Base-by-base conservation (phyloP, 257 asterid species). In the Verbena officinalis region DNA sequence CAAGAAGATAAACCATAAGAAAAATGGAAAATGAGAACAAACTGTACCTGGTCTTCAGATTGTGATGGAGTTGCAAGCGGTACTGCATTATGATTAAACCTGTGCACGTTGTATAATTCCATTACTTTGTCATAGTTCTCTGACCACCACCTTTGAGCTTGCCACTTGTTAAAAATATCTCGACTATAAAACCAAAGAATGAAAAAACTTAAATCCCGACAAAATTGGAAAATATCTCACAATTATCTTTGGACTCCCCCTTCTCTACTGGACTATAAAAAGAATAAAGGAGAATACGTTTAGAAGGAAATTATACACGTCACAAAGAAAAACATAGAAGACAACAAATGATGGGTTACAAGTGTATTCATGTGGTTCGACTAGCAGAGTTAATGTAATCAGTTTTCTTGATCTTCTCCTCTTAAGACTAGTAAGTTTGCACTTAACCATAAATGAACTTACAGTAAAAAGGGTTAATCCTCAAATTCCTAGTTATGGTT, bases 141-240 rank as follows among this genome's bases (percentile, higher is more conserved):
- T 1, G 83, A 84, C 98, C 98, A 92, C 98, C 98, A 92, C 49
- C 72, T 64, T 71, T 92, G 98, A 67, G 97, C 98, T 77, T 85
- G 90, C 91, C 95, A 83, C 78, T 89, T 92, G 78, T 82, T 85
- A 75, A 89, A 92, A 71, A 89, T 73, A 49, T 92, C 98, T 65
- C 97, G 98, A 68, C 98, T 92, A 81, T 62, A 67, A 60, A 57
- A 66, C 27, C 69, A 69, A 5, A 40, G 59, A 60, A 58, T 76
- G 64, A 69, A 5, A 42, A 65, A 61, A 55, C 36, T 74, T 54
- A 27, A 5, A 27, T 2, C 5, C 33, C 5, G 33, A 76, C 66
- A 77, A 68, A 52, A n/a, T n/a, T n/a, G 17, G 48, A 53, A 4
- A 69, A 58, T 45, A 48, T 24, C 21, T 30, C 9, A 23, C 58